phyloP scores from a whole-genome alignment of 768 basidiomycete genomes.

The Amanita molliuscula region DNA sequence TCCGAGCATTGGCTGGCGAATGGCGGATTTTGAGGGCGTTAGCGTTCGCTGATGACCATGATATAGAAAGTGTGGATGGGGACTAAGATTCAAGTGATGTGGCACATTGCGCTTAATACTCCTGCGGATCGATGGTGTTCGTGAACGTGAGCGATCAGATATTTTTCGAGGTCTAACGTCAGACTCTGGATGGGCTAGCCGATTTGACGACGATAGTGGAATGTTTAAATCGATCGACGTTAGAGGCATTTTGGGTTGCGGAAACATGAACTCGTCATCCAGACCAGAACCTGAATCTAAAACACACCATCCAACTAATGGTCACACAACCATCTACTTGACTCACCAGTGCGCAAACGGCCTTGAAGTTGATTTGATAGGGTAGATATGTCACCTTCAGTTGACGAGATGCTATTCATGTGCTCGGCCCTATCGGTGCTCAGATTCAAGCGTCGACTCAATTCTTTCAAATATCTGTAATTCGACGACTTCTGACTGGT shows the following conservation, averaged over 20 bases:
- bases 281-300: neutral
- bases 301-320: neutral
- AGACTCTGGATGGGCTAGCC: neutral
- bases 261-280: neutral
- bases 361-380: constrained; percentile 13
- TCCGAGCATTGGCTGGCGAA: neutral
- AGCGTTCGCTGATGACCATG: constrained; percentile 1
- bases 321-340: constrained; percentile 1
- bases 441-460: constrained; percentile 47
- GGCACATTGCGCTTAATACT: neutral
- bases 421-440: constrained; percentile 42
- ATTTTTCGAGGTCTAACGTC: constrained; percentile 5
- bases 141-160: constrained; percentile 14
- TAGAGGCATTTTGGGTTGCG: neutral
- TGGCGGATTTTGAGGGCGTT: constrained; percentile 1
- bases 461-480: constrained; percentile 31
- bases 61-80: neutral
- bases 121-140: constrained; percentile 20
- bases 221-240: neutral
- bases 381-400: constrained; percentile 6
- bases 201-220: constrained; percentile 4
- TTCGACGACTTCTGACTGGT: constrained; percentile 10
- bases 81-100: neutral
- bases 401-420: constrained; percentile 19
- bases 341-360: constrained; percentile 12